Percentiles rank a stretch among this genome's conserved stretches.
phyloP scores from a whole-genome alignment of 441 rosid genomes.

The Viola pubescens region DNA sequence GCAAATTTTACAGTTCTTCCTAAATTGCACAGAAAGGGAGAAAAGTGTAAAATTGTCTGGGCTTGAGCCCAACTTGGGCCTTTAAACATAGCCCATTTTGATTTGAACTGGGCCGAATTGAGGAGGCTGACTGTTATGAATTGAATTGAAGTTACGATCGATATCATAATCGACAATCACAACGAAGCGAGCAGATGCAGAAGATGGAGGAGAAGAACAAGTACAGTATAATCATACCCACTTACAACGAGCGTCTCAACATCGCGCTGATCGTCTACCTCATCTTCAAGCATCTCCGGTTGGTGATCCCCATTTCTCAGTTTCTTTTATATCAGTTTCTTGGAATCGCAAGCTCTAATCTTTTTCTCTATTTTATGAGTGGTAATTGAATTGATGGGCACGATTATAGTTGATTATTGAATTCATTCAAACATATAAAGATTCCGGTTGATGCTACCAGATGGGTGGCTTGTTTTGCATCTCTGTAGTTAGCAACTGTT shows the following conservation, averaged over 20 bases:
- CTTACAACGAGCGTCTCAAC: slow-evolving; percentile 93
- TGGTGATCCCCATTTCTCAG: not conserved
- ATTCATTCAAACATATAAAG: not conserved
- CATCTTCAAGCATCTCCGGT: slow-evolving; percentile 89
- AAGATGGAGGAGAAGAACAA: slow-evolving; percentile 39
- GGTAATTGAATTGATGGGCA: no score
- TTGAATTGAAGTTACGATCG: not conserved
- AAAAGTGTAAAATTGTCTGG: no score
- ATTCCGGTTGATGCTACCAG: no score
- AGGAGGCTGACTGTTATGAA: no score
- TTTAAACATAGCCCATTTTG: no score
- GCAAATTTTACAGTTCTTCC: no score
- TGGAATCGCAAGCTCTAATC: not conserved
- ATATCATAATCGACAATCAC: slow-evolving; percentile 1
- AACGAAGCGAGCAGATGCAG: not conserved
- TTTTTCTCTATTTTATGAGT: not conserved
- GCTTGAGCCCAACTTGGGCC: no score
- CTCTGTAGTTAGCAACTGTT: no score
- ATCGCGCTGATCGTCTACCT: slow-evolving; percentile 83
- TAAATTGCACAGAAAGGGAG: no score
- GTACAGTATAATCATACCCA: slow-evolving; percentile 83
- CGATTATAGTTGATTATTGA: not conserved
- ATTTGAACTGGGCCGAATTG: no score
- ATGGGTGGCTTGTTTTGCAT: no score
- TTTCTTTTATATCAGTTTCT: no score